Evolutionary conservation across 371 early-diverging fungal species (phyloP).

Genomic region (Mucor sp.): DNA sequence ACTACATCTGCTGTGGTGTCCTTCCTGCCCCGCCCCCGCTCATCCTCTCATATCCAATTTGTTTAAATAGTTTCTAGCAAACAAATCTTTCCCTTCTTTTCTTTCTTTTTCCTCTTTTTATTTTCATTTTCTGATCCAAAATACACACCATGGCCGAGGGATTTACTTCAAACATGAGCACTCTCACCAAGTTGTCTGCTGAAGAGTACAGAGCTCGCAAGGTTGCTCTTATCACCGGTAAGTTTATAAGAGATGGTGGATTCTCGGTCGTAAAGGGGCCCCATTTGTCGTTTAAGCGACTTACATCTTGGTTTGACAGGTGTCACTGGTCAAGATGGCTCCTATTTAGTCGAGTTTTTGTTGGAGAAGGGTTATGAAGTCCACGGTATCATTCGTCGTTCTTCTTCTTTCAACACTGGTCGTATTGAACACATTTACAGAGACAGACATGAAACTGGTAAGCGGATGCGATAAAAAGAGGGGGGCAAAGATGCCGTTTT

Average conservation of each 20-base stretch:
- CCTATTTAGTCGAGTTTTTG: conserved; percentile 78
- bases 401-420: conserved; percentile 85
- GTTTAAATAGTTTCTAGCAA: neutral
- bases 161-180: neutral
- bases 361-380: conserved; percentile 80
- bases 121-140: neutral
- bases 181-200: conserved; percentile 28
- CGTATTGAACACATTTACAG: conserved; percentile 82
- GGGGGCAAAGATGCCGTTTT: neutral
- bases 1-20: no score
- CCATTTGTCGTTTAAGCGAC: neutral
- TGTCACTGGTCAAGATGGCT: conserved; percentile 88
- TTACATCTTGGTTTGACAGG: conserved; percentile 32
- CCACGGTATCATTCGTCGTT: conserved; percentile 84
- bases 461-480: conserved; percentile 8
- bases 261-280: neutral
- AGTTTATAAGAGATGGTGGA: neutral
- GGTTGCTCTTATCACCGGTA: conserved; percentile 70
- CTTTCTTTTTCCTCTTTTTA: conserved; percentile 2
- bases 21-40: neutral
- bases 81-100: neutral
- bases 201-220: conserved; percentile 66
- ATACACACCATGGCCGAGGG: neutral
- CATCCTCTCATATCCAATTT: neutral
- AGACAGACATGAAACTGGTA: conserved; percentile 67